Evolutionary conservation across 2,329 filamentous ascomycete genomes (phyloP), one percentile per base, ranked within the genome.

Genomic region (Catunica adiposa): DNA sequence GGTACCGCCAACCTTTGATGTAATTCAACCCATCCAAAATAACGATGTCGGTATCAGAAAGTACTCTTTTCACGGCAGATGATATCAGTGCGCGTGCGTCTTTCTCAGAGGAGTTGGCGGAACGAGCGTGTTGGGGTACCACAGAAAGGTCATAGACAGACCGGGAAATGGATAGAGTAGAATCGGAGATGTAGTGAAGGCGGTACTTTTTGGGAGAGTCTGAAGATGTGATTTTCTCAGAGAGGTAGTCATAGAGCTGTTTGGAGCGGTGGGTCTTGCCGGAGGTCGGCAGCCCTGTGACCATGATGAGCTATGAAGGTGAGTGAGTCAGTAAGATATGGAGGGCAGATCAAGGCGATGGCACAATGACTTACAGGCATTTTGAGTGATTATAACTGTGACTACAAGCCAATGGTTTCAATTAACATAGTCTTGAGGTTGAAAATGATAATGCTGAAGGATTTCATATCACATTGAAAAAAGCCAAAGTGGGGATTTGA

Each of bases 1-100:
- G 86, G 66, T 94, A 94, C 51, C 87, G 76, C 78, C 86, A 92
- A 38, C 86, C 87, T 67, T 92, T 92, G 70, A 94, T 94, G 69
- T 92, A 94, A 68, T 92, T 92, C 59, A 86, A 71, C 1, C 82
- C 81, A 65, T 94, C 86, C 15, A 88, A 78, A 50, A 94, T 79
- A 54, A 92, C 84, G 57, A 94, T 80, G 63, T 87, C 83, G 63
- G 80, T 79, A 56, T 80, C 77, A 59, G 77, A 80, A 29, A 94
- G 73, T 51, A 82, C 76, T 46, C 86, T 76, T 72, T 90, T 90
- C 48, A 90, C 83, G 59, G 86, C 85, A 59, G 78, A 86, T 66
- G 85, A 87, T 56, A 87, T 73, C 44, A 80, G 75, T 1, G 86
- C 86, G 25, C 86, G 79, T 1, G 86, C 86, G 69, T 90, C 84